Base-by-base conservation (phyloP, 768 basidiomycete genomes). In the Collybiopsis luxurians region DNA sequence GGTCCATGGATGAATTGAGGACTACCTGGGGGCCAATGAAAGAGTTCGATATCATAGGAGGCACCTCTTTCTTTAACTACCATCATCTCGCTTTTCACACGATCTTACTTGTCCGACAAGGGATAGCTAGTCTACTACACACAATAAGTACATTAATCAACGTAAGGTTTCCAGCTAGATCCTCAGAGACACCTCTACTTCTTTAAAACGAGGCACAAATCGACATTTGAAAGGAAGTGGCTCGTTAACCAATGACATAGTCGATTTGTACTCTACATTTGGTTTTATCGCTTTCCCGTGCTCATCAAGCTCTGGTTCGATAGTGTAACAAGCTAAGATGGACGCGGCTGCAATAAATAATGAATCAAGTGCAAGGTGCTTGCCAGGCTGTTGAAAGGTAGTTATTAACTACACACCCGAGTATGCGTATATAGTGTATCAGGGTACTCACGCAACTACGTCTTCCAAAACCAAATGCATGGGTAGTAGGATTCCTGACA, bases 141-240 rank as follows among this genome's bases (percentile, higher is more conserved):
- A n/a, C n/a, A n/a, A n/a, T n/a, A n/a, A n/a, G n/a, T n/a, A n/a
- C n/a, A n/a, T n/a, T n/a, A n/a, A n/a, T n/a, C n/a, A n/a, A n/a
- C n/a, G n/a, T n/a, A n/a, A n/a, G n/a, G n/a, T n/a, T n/a, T n/a
- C n/a, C n/a, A n/a, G n/a, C n/a, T 81, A 82, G 80, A 31, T 79
- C 66, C 30, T 82, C 43, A 44, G 24, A 44, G n/a, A n/a, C 43
- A n/a, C 43, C 5, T 44, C 43, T 44, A 44, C n/a, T 44, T 44
- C 43, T n/a, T 44, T 44, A 6, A 17, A 44, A n/a, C 43, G n/a
- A 19, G 43, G 43, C n/a, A 44, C 43, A n/a, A 44, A 44, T 24
- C 43, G n/a, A 24, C 43, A 44, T 24, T 44, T 44, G 43, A 44
- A 44, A 44, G 43, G 43, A 5, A 44, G 17, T n/a, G 43, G 43